Percentiles rank a stretch among this genome's conserved stretches.
These are phyloP conservation scores for Hypoxylon lenormandii DNA, from an alignment of 495 filamentous ascomycete species.

Conservation along the genomic window DNA sequence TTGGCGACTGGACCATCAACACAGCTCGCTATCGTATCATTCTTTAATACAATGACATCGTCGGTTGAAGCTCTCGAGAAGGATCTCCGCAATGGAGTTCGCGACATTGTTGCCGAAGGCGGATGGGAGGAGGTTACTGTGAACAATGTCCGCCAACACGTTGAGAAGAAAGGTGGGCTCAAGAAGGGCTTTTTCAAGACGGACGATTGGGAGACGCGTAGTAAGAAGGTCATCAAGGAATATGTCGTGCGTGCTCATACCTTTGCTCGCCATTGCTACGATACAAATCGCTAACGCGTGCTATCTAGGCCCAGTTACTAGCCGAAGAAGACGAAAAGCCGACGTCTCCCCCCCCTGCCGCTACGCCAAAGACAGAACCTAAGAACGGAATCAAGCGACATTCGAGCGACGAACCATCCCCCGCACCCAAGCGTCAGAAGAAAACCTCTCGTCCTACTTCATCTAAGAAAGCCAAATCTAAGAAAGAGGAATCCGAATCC, in stretches of 20 bases:
- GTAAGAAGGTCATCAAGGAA: conserved; percentile 77
- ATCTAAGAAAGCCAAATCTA: conserved; percentile 39
- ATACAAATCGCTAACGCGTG: conserved; percentile 25
- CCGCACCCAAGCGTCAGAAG: conserved; percentile 51
- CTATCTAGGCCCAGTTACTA: conserved; percentile 36
- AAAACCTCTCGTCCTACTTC: conserved; percentile 37
- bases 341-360: conserved; percentile 18
- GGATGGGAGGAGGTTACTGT: conserved; percentile 74
- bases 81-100: conserved; percentile 71
- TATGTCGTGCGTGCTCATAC: conserved; percentile 70
- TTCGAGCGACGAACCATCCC: conserved; percentile 46
- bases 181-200: conserved; percentile 77
- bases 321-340: conserved; percentile 32
- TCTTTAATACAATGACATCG: conserved; percentile 36
- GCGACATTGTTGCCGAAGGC: conserved; percentile 68
- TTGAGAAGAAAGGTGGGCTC: conserved; percentile 74
- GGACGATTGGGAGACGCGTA: conserved; percentile 79
- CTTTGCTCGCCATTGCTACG: conserved; percentile 36
- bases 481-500: conserved; percentile 51
- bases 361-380: conserved; percentile 33
- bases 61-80: conserved; percentile 57
- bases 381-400: conserved; percentile 52
- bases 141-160: conserved; percentile 75
- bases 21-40: neutral
- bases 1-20: neutral